These are phyloP conservation scores for Leccinum longicurvipes DNA, from an alignment of 768 basidiomycete genomes.

Conservation along the genomic window DNA sequence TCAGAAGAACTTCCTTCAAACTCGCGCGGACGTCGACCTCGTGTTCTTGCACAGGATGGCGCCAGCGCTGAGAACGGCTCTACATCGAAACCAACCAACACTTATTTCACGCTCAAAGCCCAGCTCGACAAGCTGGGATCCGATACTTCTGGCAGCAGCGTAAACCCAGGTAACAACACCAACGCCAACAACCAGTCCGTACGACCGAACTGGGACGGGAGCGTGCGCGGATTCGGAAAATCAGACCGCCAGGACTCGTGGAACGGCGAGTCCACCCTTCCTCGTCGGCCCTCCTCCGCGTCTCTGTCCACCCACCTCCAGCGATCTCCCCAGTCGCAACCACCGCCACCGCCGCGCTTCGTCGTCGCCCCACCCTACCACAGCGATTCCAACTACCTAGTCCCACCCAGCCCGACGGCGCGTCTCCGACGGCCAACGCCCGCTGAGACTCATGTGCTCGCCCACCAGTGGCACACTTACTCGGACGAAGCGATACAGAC, in stretches of 20 bases:
- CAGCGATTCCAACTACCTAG: constrained; percentile 26
- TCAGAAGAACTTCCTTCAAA: constrained; percentile 43
- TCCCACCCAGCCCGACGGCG: constrained; percentile 34
- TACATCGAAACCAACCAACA: constrained; percentile 36
- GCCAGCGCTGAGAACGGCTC: constrained; percentile 16
- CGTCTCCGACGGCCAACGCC: constrained; percentile 10
- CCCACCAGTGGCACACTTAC: constrained; percentile 73
- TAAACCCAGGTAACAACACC: not conserved
- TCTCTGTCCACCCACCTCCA: constrained; percentile 44
- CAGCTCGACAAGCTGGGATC: constrained; percentile 48
- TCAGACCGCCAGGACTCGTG: constrained; percentile 28
- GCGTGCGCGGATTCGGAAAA: constrained; percentile 56
- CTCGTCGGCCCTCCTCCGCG: constrained; percentile 31
- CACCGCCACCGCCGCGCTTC: constrained; percentile 32
- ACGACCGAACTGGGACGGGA: constrained; percentile 46
- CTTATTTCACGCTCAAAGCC: constrained; percentile 62
- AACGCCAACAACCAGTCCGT: not conserved
- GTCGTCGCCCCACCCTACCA: constrained; percentile 39
- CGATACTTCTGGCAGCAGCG: constrained; percentile 1
- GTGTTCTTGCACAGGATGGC: constrained; percentile 34
- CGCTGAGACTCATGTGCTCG: constrained; percentile 49
- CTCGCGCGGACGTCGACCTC: constrained; percentile 46
- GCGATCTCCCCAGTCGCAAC: constrained; percentile 26
- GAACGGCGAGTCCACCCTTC: constrained; percentile 17
- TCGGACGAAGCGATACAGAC: constrained; percentile 72